Conservation (phyloP, 306 rosid species). For the Prunus armeniaca region DNA sequence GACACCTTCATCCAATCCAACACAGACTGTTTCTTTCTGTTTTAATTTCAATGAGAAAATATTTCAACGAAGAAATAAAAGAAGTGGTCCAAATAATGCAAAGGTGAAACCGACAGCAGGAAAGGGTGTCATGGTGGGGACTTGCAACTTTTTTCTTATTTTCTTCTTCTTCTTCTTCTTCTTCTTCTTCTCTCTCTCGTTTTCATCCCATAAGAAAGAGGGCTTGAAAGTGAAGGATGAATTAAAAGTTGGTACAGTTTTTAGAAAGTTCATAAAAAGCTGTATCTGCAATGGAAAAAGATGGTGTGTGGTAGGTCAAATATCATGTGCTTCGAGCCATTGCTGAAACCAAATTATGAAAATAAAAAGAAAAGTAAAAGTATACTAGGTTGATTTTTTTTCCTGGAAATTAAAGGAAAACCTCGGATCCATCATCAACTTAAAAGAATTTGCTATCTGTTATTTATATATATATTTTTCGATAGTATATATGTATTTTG, state of each 20-base stretch:
- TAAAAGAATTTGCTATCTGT: not conserved
- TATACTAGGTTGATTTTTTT: not conserved
- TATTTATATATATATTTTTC: too few species aligned
- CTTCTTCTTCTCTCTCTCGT: not conserved
- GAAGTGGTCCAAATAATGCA: slow-evolving; percentile 7
- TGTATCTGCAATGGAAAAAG: slow-evolving; percentile 3
- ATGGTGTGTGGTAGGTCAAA: slow-evolving; percentile 22
- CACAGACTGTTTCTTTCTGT: not conserved
- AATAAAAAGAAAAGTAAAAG: not conserved
- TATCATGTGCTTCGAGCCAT: slow-evolving; percentile 28
- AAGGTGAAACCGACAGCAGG: slow-evolving; percentile 14
- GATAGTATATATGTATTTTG: too few species aligned
- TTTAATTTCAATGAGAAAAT: not conserved
- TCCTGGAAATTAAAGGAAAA: not conserved
- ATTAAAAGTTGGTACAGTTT: slow-evolving; percentile 3
- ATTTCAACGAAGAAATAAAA: too few species aligned
- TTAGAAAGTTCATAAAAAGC: not conserved
- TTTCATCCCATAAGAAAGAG: slow-evolving; percentile 8
- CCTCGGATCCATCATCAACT: not conserved
- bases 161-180: not conserved
- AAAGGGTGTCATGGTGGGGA: not conserved
- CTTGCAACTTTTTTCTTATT: not conserved
- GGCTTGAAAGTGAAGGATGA: slow-evolving; percentile 31
- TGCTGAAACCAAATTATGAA: not conserved
- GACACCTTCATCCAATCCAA: not conserved